Evolutionary conservation across 2,329 filamentous ascomycete species (phyloP), one percentile per base, ranked within the genome.

Genomic region (Trichophaea hybrida): DNA sequence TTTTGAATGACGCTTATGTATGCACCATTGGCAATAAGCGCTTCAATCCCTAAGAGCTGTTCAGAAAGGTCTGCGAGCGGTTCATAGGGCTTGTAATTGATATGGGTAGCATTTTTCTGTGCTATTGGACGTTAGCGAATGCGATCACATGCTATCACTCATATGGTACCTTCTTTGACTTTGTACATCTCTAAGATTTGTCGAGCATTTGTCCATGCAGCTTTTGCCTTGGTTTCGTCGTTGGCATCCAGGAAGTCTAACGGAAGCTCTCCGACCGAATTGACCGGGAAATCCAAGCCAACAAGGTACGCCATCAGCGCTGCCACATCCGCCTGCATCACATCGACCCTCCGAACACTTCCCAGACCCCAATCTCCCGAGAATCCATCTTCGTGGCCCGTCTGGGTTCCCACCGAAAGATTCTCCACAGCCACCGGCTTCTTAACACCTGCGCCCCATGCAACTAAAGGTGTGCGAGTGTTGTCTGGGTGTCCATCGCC

Each of bases 401-500:
- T 80, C 2, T 71, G 71, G 1, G 76, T 77, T 31, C 53, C 38
- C 4, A 37, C 35, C 10, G 55, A 40, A 15, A 49, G 32, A 12
- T 15, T 55, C 35, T 43, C 34, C 35, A 77, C 75, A 1, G 81
- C 73, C 53, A 82, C 75, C 0, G 93, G 93, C 64, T 80, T 79
- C 2, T 89, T 88, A 43, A 97, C 81, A 6, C 93, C 93, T 57
- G 93, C 88, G 8, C 93, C 93, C 93, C 93, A 98, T 2, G 80
- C 83, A 66, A 98, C 87, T 35, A 98, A 75, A 0, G 93, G 93
- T 0, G 93, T 98, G 55, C 93, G 81, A 2, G 93, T 98, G 69
- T 97, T 98, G 72, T 98, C 87, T 0, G 93, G 93, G 72, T 98
- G 90, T 6, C 93, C 93, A 71, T 98, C 93, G 40, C 94, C 94